Evolutionary conservation across 2,329 filamentous ascomycete genomes (phyloP), one percentile per base, ranked within the genome.

Genomic region (Aspergillus ochraceus): DNA sequence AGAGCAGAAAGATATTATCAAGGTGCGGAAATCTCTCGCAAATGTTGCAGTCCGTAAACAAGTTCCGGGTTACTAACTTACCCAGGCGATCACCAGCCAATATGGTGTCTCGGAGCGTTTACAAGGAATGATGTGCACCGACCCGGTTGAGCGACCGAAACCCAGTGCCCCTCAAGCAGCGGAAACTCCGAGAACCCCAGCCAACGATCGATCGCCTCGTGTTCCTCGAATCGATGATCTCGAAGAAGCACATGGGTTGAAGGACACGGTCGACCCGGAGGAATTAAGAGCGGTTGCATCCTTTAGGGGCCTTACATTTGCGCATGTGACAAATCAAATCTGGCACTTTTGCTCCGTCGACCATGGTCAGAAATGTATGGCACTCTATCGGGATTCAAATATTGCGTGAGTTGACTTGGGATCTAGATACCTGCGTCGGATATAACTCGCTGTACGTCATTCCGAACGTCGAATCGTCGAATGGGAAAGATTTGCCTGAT

Each of bases 321-420:
- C 85, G 53, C 77, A 85, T 30, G 81, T 91, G 47, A 84, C 89
- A 6, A 83, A 90, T 62, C 84, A 88, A 57, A 88, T 90, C n/a
- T 89, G 89, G 80, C 89, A 91, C 71, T 92, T 90, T 72, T 88
- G 87, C 14, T 89, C 88, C 0, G 84, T 90, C 14, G 90, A 92
- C 67, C 84, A 88, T 71, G 89, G 88, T 0, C 76, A 81, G 17
- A 82, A 80, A 71, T 90, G 88, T 86, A 76, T 67, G 80, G 71
- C 19, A 24, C 32, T 58, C 6, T 11, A 22, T 26, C 19, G 14
- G 17, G 17, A n/a, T n/a, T 9, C 12, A 17, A 4, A 50, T 20
- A 54, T 70, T 55, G 51, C 36, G 32, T 51, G 55, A 42, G 65
- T 68, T 73, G 57, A 71, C 59, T 26, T 39, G 3, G 14, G 3